A percentile compares a stretch with the other conserved stretches of the same genome.
Conservation (phyloP, 2,329 filamentous ascomycete species). For the Curvularia hawaiiensis region DNA sequence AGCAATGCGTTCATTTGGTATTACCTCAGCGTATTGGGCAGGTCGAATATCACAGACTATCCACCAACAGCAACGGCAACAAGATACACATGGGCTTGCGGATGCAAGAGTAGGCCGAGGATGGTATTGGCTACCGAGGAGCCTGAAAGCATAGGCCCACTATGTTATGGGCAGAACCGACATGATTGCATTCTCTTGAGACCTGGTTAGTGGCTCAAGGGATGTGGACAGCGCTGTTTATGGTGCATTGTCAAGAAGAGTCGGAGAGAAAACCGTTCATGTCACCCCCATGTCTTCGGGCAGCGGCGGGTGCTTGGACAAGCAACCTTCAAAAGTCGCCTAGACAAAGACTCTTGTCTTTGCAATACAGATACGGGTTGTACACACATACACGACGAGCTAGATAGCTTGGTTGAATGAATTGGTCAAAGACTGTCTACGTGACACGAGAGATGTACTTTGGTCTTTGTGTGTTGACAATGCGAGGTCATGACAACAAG, state of each 20-base stretch:
- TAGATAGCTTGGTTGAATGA: background rate
- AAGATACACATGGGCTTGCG: no score
- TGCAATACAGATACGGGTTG: slow-evolving; percentile 46
- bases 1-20: background rate
- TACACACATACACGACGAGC: slow-evolving; percentile 21
- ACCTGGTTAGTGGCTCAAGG: slow-evolving; percentile 30
- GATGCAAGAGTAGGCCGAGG: background rate
- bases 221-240: slow-evolving; percentile 19
- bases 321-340: slow-evolving; percentile 40
- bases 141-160: background rate
- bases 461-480: background rate
- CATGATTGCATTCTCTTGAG: slow-evolving; percentile 21
- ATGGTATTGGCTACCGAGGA: background rate
- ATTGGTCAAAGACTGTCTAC: background rate
- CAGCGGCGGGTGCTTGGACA: slow-evolving; percentile 25
- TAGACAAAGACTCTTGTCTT: slow-evolving; percentile 42
- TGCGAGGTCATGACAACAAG: background rate
- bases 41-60: background rate
- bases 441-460: background rate
- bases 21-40: background rate
- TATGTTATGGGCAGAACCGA: slow-evolving; percentile 9
- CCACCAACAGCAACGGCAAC: background rate
- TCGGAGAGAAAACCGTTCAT: slow-evolving; percentile 31
- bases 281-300: slow-evolving; percentile 26
- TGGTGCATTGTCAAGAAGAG: slow-evolving; percentile 14